Base-by-base conservation (phyloP, 169 alveolate species). In the Ichthyophthirius multifiliis region DNA sequence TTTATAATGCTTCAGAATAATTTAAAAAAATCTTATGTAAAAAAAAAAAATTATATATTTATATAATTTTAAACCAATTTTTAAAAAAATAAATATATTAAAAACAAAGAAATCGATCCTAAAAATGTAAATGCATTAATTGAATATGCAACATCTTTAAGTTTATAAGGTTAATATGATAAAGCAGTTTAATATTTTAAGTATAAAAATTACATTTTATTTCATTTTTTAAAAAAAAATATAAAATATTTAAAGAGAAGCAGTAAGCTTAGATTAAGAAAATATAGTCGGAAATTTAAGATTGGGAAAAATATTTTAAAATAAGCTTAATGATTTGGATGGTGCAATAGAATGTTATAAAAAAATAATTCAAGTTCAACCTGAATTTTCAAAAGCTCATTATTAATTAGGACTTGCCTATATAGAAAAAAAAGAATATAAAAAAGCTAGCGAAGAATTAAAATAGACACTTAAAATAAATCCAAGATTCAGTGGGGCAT, bases 181-280 rank as follows among this genome's bases (percentile, higher is more conserved):
- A 89, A 90, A 78, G 94, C 96, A 1, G 84, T 81, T 5, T 89
- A 92, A 55, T 92, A 92, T 77, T 85, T 88, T 43, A 86, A 85
- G 75, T 64, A 64, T 32, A 34, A 32, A 13, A 7, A 5, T 31
- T 13, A 12, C 30, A 18, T 64, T 3, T 2, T 35, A 12, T 64
- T 64, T 13, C 0, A 4, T 31, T 64, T 9, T 64, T 32, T 31
- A 35, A 9, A 12, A 30, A 30, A 2, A 1, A 15, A 32, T 63
- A 20, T 5, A 34, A 35, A 32, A 15, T 10, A 31, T 10, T 12
- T 15, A 32, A 13, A 64, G 75, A 74, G 93, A 92, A 55, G 93
- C 94, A 13, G 55, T 92, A 15, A 89, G 85, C 62, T 71, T 90
- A 12, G 90, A 90, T 23, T 92, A 93, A 16, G 82, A 76, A 12